Percentiles rank a stretch among this genome's conserved stretches.
Evolutionary conservation across 2,329 filamentous ascomycete genomes (phyloP).

Genomic region (Berkeleyomyces basicola): DNA sequence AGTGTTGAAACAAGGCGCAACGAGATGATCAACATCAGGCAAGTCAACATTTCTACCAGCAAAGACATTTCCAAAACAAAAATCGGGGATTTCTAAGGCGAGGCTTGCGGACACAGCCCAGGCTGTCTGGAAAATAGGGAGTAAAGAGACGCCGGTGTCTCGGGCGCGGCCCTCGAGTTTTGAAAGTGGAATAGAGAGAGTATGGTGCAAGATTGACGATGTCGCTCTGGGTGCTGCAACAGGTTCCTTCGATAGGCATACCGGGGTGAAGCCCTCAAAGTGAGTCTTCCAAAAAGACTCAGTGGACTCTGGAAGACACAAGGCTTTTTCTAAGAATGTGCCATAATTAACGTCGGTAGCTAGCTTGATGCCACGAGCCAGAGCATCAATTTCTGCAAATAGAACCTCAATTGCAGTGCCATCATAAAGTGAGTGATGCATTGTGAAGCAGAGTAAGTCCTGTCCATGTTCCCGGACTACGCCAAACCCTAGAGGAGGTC

Average conservation of each 20-base stretch:
- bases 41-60: conserved; percentile 56
- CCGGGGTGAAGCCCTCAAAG: conserved; percentile 31
- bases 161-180: background rate
- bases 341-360: conserved; percentile 37
- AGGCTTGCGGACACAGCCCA: conserved; percentile 52
- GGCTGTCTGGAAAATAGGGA: conserved; percentile 52
- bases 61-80: conserved; percentile 79
- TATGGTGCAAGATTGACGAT: background rate
- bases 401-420: conserved; percentile 58
- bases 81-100: conserved; percentile 39
- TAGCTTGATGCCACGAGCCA: conserved; percentile 33
- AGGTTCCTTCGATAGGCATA: conserved; percentile 14
- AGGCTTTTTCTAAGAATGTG: conserved; percentile 44
- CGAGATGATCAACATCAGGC: conserved; percentile 49
- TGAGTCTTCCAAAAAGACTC: conserved; percentile 50
- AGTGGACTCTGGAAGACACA: conserved; percentile 29
- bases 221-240: conserved; percentile 12
- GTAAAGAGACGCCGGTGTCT: conserved; percentile 35
- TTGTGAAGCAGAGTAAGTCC: conserved; percentile 31
- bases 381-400: conserved; percentile 50
- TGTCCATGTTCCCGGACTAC: conserved; percentile 22
- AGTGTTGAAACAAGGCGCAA: conserved; percentile 91
- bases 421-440: conserved; percentile 77
- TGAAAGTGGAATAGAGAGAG: background rate
- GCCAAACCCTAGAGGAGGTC: conserved; percentile 30